Base-by-base conservation (phyloP, 2,329 filamentous ascomycete species). In the Corinectria fuckeliana region DNA sequence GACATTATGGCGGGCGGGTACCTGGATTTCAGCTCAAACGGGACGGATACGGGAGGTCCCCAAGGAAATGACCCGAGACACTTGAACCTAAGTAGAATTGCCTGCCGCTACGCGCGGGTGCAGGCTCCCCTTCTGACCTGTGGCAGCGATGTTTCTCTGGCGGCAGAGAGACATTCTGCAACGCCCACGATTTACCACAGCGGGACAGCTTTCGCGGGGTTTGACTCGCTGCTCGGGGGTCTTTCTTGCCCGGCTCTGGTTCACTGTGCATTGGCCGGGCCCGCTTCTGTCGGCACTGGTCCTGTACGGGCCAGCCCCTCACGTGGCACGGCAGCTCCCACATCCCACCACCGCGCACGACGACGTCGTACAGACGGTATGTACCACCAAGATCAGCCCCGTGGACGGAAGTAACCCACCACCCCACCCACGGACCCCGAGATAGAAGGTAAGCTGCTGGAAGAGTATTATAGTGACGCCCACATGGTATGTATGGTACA, bases 1-100 rank as follows among this genome's bases (percentile, higher is more conserved):
- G 32, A 54, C n/a, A n/a, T n/a, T n/a, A n/a, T n/a, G n/a, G n/a
- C 21, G 52, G 52, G 44, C 58, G 58, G 58, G 58, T 57, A 60
- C 58, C 58, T 60, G 58, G 49, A 60, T 60, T 39, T 48, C 45
- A 28, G 39, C 39, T 56, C 42, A 36, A 41, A 41, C 51, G 56
- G 42, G 56, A 38, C 28, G 21, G 36, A 11, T 16, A 25, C 38
- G 41, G 32, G 6, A 36, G n/a, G 23, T 36, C n/a, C n/a, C 32
- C 32, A 38, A 38, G 16, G 28, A 21, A 5, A 23, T 50, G 48
- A 48, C 39, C 48, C n/a, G 34, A 49, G 34, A 49, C 41, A 32
- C 26, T n/a, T n/a, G n/a, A n/a, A n/a, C n/a, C n/a, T n/a, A n/a
- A 39, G 45, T 16, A 44, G 38, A 32, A 57, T 20, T 45, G 48